These are phyloP conservation scores for Fusarium odoratissimum DNA, from an alignment of 2,329 filamentous ascomycete genomes.

Conservation along the genomic window DNA sequence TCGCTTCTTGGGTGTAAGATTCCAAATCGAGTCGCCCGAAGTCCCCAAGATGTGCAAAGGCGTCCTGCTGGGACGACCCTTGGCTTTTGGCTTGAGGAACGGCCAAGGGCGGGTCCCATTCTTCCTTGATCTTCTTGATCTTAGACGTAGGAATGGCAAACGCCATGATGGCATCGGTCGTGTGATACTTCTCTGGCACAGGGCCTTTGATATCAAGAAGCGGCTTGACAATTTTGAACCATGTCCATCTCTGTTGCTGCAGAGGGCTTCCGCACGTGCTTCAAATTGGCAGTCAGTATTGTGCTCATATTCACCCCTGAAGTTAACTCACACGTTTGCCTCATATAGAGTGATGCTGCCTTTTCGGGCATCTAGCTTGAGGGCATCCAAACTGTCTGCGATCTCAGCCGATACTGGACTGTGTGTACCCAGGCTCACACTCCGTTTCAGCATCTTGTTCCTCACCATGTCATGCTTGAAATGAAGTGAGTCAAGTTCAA, in stretches of 20 bases:
- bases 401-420: background rate
- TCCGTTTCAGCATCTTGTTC: background rate
- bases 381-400: slow-evolving; percentile 1
- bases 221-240: slow-evolving; percentile 43
- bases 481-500: slow-evolving; percentile 38
- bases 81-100: background rate
- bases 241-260: slow-evolving; percentile 32
- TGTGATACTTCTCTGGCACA: slow-evolving; percentile 1
- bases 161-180: slow-evolving; percentile 26
- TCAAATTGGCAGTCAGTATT: background rate
- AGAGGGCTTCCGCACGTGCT: background rate
- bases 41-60: slow-evolving; percentile 16
- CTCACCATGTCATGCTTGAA: slow-evolving; percentile 26
- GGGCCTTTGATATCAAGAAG: slow-evolving; percentile 6
- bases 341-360: slow-evolving; percentile 40
- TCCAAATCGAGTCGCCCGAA: slow-evolving; percentile 21
- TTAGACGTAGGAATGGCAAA: slow-evolving; percentile 35
- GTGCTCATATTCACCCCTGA: background rate
- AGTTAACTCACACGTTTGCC: slow-evolving; percentile 30
- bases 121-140: slow-evolving; percentile 37
- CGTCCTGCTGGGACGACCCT: background rate
- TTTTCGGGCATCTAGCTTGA: slow-evolving; percentile 5
- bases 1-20: background rate
- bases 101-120: slow-evolving; percentile 34
- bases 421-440: background rate